Evolutionary conservation across 305 asterid genomes (phyloP).

Genomic region (Solanum aculeatissimum): DNA sequence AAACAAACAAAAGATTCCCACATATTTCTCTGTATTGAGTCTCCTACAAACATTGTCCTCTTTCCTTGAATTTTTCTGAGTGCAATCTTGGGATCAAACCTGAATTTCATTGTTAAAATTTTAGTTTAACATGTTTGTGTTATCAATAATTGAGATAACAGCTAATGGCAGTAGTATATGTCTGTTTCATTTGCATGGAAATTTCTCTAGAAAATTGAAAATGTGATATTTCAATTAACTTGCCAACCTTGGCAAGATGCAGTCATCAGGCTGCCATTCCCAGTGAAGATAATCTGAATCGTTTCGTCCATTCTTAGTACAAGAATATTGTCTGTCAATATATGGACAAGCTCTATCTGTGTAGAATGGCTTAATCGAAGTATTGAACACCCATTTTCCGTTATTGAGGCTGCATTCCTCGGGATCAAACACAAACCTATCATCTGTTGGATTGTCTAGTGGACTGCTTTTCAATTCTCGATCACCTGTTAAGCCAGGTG

Average conservation of each 20-base stretch:
- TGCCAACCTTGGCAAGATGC: slow-evolving; percentile 70
- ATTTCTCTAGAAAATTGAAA: background rate
- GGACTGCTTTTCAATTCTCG: slow-evolving; percentile 19
- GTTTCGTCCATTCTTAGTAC: slow-evolving; percentile 60
- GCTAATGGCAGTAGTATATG: background rate
- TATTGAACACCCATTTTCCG: slow-evolving; percentile 75
- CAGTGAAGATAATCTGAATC: slow-evolving; percentile 71
- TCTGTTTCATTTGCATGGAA: background rate
- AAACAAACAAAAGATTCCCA: slow-evolving; percentile 87
- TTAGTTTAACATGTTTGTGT: background rate
- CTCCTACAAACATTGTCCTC: slow-evolving; percentile 85
- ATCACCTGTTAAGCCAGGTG: slow-evolving; percentile 13
- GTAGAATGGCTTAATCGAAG: slow-evolving; percentile 56
- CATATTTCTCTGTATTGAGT: slow-evolving; percentile 78
- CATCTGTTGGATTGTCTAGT: slow-evolving; percentile 40
- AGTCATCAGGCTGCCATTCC: slow-evolving; percentile 88
- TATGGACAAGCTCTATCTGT: slow-evolving; percentile 59
- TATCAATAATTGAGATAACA: background rate
- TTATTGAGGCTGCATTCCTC: slow-evolving; percentile 54
- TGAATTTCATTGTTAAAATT: slow-evolving; percentile 1
- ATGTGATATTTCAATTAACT: background rate
- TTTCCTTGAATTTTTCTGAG: slow-evolving; percentile 51
- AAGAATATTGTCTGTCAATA: slow-evolving; percentile 61
- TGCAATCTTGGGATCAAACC: slow-evolving; percentile 59
- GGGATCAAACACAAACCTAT: slow-evolving; percentile 56